Percentiles rank a stretch among this genome's conserved stretches.
These are phyloP conservation scores for Blastobotrys malaysiensis DNA, from an alignment of 1,139 yeast genomes.

Conservation along the genomic window DNA sequence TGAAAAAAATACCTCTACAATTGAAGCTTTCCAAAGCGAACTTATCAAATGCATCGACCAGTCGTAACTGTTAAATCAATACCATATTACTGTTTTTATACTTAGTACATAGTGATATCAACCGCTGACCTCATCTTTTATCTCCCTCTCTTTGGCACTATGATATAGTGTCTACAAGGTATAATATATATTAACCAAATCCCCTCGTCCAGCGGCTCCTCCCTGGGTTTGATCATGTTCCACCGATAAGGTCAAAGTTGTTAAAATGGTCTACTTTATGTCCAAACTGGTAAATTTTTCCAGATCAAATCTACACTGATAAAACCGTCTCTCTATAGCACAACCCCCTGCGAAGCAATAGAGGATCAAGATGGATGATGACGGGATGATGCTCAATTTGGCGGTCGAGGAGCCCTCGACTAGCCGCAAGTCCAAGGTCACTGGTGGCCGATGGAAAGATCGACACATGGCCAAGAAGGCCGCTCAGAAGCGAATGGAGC, in stretches of 20 bases:
- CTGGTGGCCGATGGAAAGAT: slow-evolving; percentile 80
- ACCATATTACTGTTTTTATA: too few relatives aligned
- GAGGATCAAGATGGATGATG: slow-evolving; percentile 35
- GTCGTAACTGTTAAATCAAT: not conserved
- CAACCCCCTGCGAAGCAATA: not conserved
- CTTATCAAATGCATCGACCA: not conserved
- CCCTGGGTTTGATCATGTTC: too few relatives aligned
- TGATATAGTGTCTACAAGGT: too few relatives aligned
- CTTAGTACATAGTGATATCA: not conserved
- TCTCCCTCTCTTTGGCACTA: too few relatives aligned
- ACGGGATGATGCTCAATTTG: slow-evolving; percentile 66
- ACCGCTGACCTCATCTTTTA: not conserved
- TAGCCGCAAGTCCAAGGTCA: slow-evolving; percentile 27
- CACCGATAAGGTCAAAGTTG: not conserved
- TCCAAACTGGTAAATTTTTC: not conserved
- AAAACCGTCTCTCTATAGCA: not conserved
- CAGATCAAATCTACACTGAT: not conserved
- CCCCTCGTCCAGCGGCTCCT: too few relatives aligned
- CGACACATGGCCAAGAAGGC: slow-evolving; percentile 48
- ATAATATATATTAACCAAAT: too few relatives aligned
- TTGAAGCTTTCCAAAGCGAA: not conserved
- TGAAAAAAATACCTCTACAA: not conserved
- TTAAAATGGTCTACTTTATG: not conserved
- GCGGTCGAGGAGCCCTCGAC: slow-evolving; percentile 35
- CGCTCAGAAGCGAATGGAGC: slow-evolving; percentile 24